Evolutionary conservation across 148 eudicot species (phyloP).

Genomic region (Selenicereus undatus): DNA sequence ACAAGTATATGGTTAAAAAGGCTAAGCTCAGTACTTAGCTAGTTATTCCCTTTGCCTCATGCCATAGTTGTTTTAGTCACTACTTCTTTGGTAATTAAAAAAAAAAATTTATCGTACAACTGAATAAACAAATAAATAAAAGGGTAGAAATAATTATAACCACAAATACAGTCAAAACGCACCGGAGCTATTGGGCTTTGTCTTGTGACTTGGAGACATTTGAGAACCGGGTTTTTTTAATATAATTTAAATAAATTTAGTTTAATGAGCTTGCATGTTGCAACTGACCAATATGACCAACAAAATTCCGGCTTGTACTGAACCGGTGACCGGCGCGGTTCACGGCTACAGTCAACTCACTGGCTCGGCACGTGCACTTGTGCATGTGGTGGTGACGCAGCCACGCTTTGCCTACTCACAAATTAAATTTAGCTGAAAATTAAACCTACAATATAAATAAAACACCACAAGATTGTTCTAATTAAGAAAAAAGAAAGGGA

Average conservation of each 20-base stretch:
- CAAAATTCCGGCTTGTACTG: neutral
- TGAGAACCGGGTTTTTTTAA: neutral
- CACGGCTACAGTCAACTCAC: neutral
- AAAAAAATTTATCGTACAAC: neutral
- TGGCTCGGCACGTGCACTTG: slow-evolving; percentile 1
- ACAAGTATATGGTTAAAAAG: too few relatives aligned
- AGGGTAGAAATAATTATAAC: too few relatives aligned
- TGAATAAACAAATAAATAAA: too few relatives aligned
- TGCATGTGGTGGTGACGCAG: slow-evolving; percentile 3
- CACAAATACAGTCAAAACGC: neutral
- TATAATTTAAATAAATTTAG: neutral
- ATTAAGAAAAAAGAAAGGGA: too few relatives aligned
- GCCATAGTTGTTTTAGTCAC: neutral
- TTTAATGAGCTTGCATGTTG: too few relatives aligned
- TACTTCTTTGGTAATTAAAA: neutral
- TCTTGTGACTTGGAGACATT: slow-evolving; percentile 3
- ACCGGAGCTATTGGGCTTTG: neutral
- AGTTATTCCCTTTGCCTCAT: neutral
- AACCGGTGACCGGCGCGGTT: slow-evolving; percentile 9
- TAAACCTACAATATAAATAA: too few relatives aligned
- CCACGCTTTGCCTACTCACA: neutral
- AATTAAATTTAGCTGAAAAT: neutral
- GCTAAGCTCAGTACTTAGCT: neutral
- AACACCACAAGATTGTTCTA: too few relatives aligned
- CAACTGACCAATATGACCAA: neutral